These are phyloP conservation scores for Corchorus olitorius DNA, from an alignment of 345 rosid genomes.

Conservation along the genomic window DNA sequence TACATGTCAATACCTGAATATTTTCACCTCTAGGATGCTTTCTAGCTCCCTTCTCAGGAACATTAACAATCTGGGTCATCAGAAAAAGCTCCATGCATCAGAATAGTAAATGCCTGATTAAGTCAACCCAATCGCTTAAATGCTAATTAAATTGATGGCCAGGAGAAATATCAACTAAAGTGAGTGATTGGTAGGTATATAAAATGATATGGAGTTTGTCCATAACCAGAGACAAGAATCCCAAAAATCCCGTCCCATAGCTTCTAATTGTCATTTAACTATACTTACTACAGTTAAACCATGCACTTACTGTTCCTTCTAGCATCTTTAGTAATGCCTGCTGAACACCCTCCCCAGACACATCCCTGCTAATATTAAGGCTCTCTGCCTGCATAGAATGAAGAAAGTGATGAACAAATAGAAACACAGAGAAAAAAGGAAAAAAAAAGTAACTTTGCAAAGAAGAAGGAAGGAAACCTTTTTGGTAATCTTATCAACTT, in stretches of 20 bases:
- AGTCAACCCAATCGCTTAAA: not conserved
- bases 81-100: slow-evolving; percentile 20
- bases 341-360: slow-evolving; percentile 99
- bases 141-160: no score
- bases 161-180: not conserved
- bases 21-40: slow-evolving; percentile 99
- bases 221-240: slow-evolving; percentile 6
- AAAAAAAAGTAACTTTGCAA: not conserved
- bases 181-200: not conserved
- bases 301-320: slow-evolving; percentile 91
- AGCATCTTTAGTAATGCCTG: slow-evolving; percentile 97
- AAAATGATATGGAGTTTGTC: not conserved
- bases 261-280: slow-evolving; percentile 15
- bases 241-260: not conserved
- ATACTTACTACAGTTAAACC: slow-evolving; percentile 2
- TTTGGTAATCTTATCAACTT: slow-evolving; percentile 98
- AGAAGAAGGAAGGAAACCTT: slow-evolving; percentile 47
- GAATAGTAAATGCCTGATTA: slow-evolving; percentile 11
- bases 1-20: slow-evolving; percentile 68
- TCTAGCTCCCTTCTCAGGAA: slow-evolving; percentile 98
- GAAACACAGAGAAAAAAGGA: not conserved
- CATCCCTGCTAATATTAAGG: slow-evolving; percentile 97
- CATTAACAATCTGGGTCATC: slow-evolving; percentile 78
- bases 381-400: slow-evolving; percentile 79
- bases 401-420: slow-evolving; percentile 6